These are phyloP conservation scores for Daphne laureola DNA, from an alignment of 441 rosid species.

Conservation along the genomic window DNA sequence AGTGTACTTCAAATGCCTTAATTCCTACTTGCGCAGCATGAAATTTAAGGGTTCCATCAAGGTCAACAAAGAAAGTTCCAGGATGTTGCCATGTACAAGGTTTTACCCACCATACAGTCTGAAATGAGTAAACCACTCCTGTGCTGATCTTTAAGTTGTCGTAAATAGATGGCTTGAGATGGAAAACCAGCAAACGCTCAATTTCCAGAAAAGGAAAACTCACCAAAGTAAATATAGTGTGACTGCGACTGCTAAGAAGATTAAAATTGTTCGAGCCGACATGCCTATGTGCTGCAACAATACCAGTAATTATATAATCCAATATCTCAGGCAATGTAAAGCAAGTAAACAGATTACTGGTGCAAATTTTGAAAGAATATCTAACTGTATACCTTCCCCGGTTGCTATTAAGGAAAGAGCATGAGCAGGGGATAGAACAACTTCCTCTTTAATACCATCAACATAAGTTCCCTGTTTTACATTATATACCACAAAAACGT, in stretches of 20 bases:
- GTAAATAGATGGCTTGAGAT: neutral
- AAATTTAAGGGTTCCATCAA: too few relatives aligned
- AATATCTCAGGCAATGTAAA: too few relatives aligned
- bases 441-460: slow-evolving; percentile 68
- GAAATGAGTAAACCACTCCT: too few relatives aligned
- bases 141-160: neutral
- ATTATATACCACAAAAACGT: slow-evolving; percentile 12
- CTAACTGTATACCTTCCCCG: slow-evolving; percentile 49
- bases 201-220: neutral
- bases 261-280: slow-evolving; percentile 71
- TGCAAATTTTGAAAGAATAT: neutral
- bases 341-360: neutral
- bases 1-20: too few relatives aligned
- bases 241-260: slow-evolving; percentile 67
- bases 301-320: slow-evolving; percentile 9
- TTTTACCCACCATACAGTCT: too few relatives aligned
- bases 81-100: too few relatives aligned
- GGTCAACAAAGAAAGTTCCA: too few relatives aligned
- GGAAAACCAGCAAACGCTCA: neutral
- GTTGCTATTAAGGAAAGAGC: slow-evolving; percentile 68
- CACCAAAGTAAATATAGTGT: slow-evolving; percentile 70
- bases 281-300: slow-evolving; percentile 58
- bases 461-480: slow-evolving; percentile 49
- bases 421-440: slow-evolving; percentile 70
- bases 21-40: too few relatives aligned